Percentiles rank a stretch among this genome's conserved stretches.
Conservation (phyloP, 179 eudicot genomes). For the Silene noctiflora region DNA sequence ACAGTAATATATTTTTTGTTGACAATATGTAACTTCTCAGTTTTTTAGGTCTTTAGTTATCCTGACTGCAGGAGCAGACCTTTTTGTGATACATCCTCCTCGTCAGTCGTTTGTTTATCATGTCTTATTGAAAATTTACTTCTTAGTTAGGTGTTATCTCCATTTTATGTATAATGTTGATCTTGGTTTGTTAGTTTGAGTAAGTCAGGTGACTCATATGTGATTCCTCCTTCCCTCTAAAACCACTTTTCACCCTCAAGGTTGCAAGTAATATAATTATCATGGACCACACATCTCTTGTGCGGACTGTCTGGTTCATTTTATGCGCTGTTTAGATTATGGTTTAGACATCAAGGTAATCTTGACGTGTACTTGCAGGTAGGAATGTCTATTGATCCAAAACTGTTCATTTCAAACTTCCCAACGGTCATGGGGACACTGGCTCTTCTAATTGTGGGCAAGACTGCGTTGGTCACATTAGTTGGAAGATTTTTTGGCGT, state of each 20-base stretch:
- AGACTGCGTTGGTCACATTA: slow-evolving; percentile 70
- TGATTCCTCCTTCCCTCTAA: not conserved
- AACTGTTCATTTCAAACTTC: slow-evolving; percentile 85
- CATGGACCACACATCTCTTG: not conserved
- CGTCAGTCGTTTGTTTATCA: too few species aligned
- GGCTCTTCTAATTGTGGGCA: slow-evolving; percentile 80
- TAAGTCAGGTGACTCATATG: not conserved
- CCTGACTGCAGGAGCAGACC: too few species aligned
- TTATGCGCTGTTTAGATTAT: not conserved
- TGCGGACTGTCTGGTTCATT: not conserved
- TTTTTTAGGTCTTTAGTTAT: too few species aligned
- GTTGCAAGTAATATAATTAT: not conserved
- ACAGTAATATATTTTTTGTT: not conserved
- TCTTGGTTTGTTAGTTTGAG: not conserved
- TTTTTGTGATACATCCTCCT: too few species aligned
- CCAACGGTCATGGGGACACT: slow-evolving; percentile 70
- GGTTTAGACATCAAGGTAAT: slow-evolving; percentile 5
- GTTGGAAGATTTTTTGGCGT: slow-evolving; percentile 85
- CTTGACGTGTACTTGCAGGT: slow-evolving; percentile 55
- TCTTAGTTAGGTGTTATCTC: too few species aligned
- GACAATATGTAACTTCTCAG: slow-evolving; percentile 4
- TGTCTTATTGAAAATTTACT: too few species aligned
- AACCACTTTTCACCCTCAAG: not conserved
- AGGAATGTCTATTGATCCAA: slow-evolving; percentile 99
- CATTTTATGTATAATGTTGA: not conserved